phyloP scores from a whole-genome alignment of 169 alveolate species.

The Babesia caballi region DNA sequence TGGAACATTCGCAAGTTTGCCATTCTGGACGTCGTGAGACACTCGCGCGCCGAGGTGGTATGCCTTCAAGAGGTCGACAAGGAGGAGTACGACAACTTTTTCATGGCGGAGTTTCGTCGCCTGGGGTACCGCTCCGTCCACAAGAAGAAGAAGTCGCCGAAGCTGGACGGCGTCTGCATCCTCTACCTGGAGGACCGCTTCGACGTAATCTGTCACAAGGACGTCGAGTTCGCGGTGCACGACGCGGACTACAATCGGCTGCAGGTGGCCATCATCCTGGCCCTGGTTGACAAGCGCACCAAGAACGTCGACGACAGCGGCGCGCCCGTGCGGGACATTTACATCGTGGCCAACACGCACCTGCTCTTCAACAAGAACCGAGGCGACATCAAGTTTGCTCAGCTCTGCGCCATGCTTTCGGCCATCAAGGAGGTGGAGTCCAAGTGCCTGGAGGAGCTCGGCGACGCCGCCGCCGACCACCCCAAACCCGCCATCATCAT shows the following conservation, averaged over 20 bases:
- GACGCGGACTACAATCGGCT: constrained; percentile 62
- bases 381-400: constrained; percentile 74
- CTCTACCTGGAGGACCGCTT: constrained; percentile 65
- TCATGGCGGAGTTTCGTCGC: constrained; percentile 46
- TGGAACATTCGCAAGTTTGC: constrained; percentile 71
- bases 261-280: constrained; percentile 72
- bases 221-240: constrained; percentile 47
- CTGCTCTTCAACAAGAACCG: constrained; percentile 71
- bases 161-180: constrained; percentile 71
- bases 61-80: constrained; percentile 76
- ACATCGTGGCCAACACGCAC: constrained; percentile 70
- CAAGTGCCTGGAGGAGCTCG: constrained; percentile 38
- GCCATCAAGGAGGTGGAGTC: constrained; percentile 57
- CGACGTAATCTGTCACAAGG: constrained; percentile 66
- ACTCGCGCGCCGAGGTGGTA: constrained; percentile 65
- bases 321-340: constrained; percentile 6
- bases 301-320: background rate
- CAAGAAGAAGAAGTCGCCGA: constrained; percentile 70
- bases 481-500: constrained; percentile 64
- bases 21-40: constrained; percentile 52
- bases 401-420: constrained; percentile 64
- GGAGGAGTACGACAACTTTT: constrained; percentile 58
- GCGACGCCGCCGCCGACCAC: background rate
- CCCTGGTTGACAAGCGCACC: constrained; percentile 58
- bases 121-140: constrained; percentile 65